phyloP scores from a whole-genome alignment of 1,284 basidiomycete genomes.

The Lignosus rhinocerotis region DNA sequence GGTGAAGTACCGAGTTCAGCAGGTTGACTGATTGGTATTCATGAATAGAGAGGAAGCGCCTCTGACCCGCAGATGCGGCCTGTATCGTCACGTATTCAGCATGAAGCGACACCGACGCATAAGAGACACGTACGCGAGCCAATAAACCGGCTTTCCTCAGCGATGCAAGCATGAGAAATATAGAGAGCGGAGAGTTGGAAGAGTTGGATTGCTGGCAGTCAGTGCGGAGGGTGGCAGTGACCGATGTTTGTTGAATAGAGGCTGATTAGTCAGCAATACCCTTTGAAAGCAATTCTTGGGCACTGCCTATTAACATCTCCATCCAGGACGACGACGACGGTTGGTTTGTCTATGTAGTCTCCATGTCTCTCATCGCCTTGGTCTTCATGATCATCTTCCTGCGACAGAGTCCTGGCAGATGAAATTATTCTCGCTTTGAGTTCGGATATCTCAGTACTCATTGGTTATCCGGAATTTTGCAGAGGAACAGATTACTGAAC shows the following conservation, averaged over 20 bases:
- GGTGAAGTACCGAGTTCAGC: slow-evolving; percentile 78
- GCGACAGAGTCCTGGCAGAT: slow-evolving; percentile 61
- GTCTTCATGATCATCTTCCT: slow-evolving; percentile 34
- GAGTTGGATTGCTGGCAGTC: slow-evolving; percentile 20
- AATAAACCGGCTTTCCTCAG: slow-evolving; percentile 61
- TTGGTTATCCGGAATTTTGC: slow-evolving; percentile 79
- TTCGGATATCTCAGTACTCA: slow-evolving; percentile 56
- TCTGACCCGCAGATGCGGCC: slow-evolving; percentile 78
- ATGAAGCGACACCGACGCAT: background rate
- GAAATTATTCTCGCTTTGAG: slow-evolving; percentile 73
- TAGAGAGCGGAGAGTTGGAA: slow-evolving; percentile 9
- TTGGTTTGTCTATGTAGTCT: slow-evolving; percentile 41
- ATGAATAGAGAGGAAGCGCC: slow-evolving; percentile 95
- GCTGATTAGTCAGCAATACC: slow-evolving; percentile 27
- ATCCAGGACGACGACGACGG: slow-evolving; percentile 79
- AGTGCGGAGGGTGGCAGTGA: slow-evolving; percentile 3
- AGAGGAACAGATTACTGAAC: slow-evolving; percentile 51
- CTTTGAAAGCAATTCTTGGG: slow-evolving; percentile 4
- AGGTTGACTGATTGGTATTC: slow-evolving; percentile 97
- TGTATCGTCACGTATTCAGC: slow-evolving; percentile 28
- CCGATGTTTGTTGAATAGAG: slow-evolving; percentile 10
- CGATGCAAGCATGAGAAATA: slow-evolving; percentile 56
- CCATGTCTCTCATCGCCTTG: slow-evolving; percentile 72
- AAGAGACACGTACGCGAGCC: slow-evolving; percentile 51
- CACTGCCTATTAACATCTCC: slow-evolving; percentile 16